A percentile compares a stretch with the other conserved stretches of the same genome.
These are phyloP conservation scores for Rhododendron vialii DNA, from an alignment of 148 eudicot species.

Conservation along the genomic window DNA sequence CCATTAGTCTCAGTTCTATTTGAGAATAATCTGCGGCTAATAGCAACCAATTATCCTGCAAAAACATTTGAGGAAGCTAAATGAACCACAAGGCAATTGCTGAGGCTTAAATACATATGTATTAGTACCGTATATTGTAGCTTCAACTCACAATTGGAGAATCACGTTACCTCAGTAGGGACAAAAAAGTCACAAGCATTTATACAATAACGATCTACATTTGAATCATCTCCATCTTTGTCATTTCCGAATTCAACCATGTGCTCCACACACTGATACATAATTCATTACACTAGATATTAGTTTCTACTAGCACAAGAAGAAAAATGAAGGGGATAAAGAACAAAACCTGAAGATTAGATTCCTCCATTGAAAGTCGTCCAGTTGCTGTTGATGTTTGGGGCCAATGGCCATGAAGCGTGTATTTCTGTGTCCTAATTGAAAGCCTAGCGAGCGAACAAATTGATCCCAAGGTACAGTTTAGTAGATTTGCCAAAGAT, in stretches of 20 bases:
- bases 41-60: slow-evolving; percentile 92
- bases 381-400: slow-evolving; percentile 99
- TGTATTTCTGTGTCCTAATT: slow-evolving; percentile 71
- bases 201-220: slow-evolving; percentile 33
- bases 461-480: slow-evolving; percentile 85
- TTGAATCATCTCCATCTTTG: slow-evolving; percentile 34
- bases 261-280: slow-evolving; percentile 81
- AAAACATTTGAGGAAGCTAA: slow-evolving; percentile 9
- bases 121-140: background rate
- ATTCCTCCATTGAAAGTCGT: slow-evolving; percentile 96
- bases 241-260: slow-evolving; percentile 59
- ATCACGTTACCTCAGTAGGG: slow-evolving; percentile 69
- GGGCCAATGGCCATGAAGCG: slow-evolving; percentile 93
- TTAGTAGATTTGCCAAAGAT: slow-evolving; percentile 79
- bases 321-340: background rate
- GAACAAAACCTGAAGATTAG: slow-evolving; percentile 78
- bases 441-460: slow-evolving; percentile 84
- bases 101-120: background rate
- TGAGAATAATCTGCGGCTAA: slow-evolving; percentile 97
- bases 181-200: slow-evolving; percentile 87
- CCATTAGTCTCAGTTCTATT: slow-evolving; percentile 94
- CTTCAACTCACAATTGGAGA: background rate
- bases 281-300: background rate
- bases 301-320: background rate
- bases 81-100: background rate